Evolutionary conservation across 108 stramenopile species (phyloP), one percentile per base, ranked within the genome.

Genomic region (Conticribra guillardii): DNA sequence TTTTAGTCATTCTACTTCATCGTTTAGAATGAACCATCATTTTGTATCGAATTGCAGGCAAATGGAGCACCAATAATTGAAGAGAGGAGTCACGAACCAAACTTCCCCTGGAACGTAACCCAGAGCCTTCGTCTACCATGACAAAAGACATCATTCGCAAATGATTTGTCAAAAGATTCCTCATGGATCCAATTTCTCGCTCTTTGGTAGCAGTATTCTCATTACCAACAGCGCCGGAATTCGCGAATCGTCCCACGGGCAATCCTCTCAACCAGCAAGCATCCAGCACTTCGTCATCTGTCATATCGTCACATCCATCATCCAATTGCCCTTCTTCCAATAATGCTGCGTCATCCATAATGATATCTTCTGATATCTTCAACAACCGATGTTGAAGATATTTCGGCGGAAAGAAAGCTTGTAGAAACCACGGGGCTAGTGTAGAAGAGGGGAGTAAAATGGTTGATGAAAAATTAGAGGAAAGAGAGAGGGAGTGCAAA

Each of bases 61-160:
- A 49, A 50, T 77, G 76, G 28, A 77, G 57, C 22, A 70, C 54
- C 49, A 77, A 45, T 57, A 77, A 58, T n/a, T 58, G 62, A n/a
- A 77, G 49, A 2, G 68, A 37, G 23, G 22, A 16, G 59, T 77
- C 76, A 41, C 69, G 22, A 11, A 77, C 76, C 45, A 77, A 61
- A 31, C 52, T 61, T 33, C 62, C 33, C 62, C 44, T 76, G 15
- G 75, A 57, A 41, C 30, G 33, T 44, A 69, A 24, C 17, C 18
- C 32, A 60, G 23, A 17, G 1, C 21, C 51, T 4, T 18, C 33
- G 44, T 41, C 37, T 9, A 9, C 37, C 50, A 51, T 69, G 26
- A 68, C 37, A 18, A 32, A 33, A 45, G 64, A 8, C 68, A 77
- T 70, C 76, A 77, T 77, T 51, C 52, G 37, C 56, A 77, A 69